These are phyloP conservation scores for Pharnaceum exiguum DNA, from an alignment of 148 eudicot genomes.

Conservation along the genomic window DNA sequence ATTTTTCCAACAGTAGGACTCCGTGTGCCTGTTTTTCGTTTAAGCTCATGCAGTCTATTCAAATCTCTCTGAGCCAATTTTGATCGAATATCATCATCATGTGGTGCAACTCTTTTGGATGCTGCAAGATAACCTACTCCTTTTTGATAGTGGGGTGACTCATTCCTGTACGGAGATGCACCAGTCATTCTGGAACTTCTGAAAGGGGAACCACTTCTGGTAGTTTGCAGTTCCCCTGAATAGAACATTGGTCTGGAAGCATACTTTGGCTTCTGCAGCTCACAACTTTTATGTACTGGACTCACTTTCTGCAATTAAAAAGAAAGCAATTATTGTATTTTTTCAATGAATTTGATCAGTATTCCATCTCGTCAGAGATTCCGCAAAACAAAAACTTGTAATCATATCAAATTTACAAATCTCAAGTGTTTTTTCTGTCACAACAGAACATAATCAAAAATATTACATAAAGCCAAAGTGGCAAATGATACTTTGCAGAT, in stretches of 20 bases:
- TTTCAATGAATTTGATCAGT: too few relatives aligned
- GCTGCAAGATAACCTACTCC: constrained; percentile 53
- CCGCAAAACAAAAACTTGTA: too few relatives aligned
- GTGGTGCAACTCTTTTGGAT: constrained; percentile 37
- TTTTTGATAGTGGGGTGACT: constrained; percentile 47
- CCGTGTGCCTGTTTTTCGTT: constrained; percentile 28
- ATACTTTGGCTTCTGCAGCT: constrained; percentile 41
- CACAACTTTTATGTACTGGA: constrained; percentile 45
- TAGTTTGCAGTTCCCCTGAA: constrained; percentile 48
- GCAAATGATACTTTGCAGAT: too few relatives aligned
- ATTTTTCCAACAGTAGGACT: constrained; percentile 56
- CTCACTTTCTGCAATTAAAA: constrained; percentile 33
- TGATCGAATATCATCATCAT: constrained; percentile 28
- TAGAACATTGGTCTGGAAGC: constrained; percentile 40
- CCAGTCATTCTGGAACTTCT: constrained; percentile 42
- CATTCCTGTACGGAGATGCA: constrained; percentile 53
- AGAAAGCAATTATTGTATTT: too few relatives aligned
- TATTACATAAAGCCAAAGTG: too few relatives aligned
- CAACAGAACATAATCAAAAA: too few relatives aligned
- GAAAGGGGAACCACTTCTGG: constrained; percentile 55
- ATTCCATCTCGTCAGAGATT: too few relatives aligned
- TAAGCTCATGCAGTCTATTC: constrained; percentile 20
- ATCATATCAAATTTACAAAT: too few relatives aligned
- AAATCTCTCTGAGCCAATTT: constrained; percentile 15
- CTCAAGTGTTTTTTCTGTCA: too few relatives aligned